Evolutionary conservation across 352 stramenopile genomes (phyloP).

Genomic region (Phytopythium mirpurense): DNA sequence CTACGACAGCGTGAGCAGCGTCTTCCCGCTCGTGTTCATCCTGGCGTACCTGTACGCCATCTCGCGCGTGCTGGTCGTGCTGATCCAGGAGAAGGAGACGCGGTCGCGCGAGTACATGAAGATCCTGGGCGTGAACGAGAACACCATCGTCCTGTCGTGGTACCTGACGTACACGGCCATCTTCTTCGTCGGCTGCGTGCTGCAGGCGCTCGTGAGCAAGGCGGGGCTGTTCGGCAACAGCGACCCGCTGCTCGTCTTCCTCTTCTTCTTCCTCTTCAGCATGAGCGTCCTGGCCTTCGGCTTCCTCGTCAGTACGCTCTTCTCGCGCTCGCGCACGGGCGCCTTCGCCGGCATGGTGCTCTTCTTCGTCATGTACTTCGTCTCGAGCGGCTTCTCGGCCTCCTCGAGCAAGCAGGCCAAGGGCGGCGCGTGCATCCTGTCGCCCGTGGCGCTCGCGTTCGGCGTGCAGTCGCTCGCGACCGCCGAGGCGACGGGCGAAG

Average conservation of each 20-base stretch:
- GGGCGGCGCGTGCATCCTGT: conserved; percentile 43
- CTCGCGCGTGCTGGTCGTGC: conserved; percentile 73
- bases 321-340: conserved; percentile 66
- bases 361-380: conserved; percentile 90
- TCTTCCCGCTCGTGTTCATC: conserved; percentile 86
- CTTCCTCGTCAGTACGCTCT: conserved; percentile 79
- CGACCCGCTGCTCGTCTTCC: conserved; percentile 36
- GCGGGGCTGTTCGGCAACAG: conserved; percentile 47
- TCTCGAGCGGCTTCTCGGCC: conserved; percentile 43
- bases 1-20: conserved; percentile 52
- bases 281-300: conserved; percentile 57
- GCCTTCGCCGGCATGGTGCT: conserved; percentile 67
- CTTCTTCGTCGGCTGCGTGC: conserved; percentile 55
- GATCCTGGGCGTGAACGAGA: conserved; percentile 55
- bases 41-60: conserved; percentile 65
- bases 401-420: conserved; percentile 40
- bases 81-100: conserved; percentile 83
- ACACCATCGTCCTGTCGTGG: conserved; percentile 58
- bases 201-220: conserved; percentile 52
- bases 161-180: conserved; percentile 85
- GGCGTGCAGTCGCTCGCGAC: conserved; percentile 59
- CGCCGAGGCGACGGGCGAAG: conserved; percentile 48
- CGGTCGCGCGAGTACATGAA: conserved; percentile 61
- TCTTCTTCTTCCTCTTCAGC: conserved; percentile 73
- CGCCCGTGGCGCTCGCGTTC: conserved; percentile 72